These are phyloP conservation scores for Phytophthora vignae DNA, from an alignment of 352 stramenopile genomes.

Conservation along the genomic window DNA sequence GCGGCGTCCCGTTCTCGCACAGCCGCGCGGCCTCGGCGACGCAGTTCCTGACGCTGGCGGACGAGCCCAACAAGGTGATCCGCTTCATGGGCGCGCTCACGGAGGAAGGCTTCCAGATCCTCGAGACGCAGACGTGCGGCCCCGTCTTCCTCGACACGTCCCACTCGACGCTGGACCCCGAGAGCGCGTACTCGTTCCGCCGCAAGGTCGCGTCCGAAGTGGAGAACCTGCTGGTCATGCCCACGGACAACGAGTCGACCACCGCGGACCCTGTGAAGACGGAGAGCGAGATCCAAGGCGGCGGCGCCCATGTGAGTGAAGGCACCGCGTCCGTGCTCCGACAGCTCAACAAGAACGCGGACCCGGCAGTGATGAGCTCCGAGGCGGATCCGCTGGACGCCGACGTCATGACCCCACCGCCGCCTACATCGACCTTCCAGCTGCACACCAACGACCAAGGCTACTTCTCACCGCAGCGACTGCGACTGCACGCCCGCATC, in stretches of 20 bases:
- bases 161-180: constrained; percentile 70
- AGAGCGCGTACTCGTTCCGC: constrained; percentile 59
- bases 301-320: constrained; percentile 25
- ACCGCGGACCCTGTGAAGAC: constrained; percentile 16
- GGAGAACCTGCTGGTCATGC: constrained; percentile 47
- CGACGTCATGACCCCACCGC: constrained; percentile 42
- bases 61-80: constrained; percentile 56
- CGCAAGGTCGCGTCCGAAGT: constrained; percentile 62
- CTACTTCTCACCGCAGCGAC: constrained; percentile 67
- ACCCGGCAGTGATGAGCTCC: constrained; percentile 28
- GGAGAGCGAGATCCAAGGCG: constrained; percentile 13
- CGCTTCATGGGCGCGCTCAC: constrained; percentile 51
- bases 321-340: constrained; percentile 41
- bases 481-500: constrained; percentile 77
- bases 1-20: constrained; percentile 30
- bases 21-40: constrained; percentile 23
- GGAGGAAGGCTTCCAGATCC: constrained; percentile 46
- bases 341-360: constrained; percentile 47
- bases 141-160: constrained; percentile 73
- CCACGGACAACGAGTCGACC: constrained; percentile 40
- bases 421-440: constrained; percentile 64
- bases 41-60: constrained; percentile 62
- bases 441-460: constrained; percentile 66
- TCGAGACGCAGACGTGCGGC: constrained; percentile 65
- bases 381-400: constrained; percentile 59